Evolutionary conservation across 495 filamentous ascomycete genomes (phyloP), one percentile per base, ranked within the genome.

Genomic region (Aspergillus leporis): DNA sequence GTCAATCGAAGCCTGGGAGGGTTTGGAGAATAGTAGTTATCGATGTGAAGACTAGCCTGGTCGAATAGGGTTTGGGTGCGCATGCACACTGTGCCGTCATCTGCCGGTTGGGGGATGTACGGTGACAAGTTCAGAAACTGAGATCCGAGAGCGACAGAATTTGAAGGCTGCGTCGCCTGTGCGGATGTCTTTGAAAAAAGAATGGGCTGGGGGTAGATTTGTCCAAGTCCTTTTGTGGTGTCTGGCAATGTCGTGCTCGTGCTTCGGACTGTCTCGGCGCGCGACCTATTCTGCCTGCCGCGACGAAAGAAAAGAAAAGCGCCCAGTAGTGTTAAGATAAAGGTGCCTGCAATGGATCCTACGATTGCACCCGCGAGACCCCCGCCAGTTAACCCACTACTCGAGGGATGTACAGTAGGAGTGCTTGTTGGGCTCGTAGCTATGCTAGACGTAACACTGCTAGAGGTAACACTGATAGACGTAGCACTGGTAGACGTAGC

Each of bases 341-440:
- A 68, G 2, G 63, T 53, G 4, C 68, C 73, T 8, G 68, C 25
- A 36, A 73, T 64, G 9, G 63, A 62, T 1, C 66, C 73, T 13
- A 74, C 57, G 32, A 73, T 66, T 2, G 62, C 66, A 5, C 73
- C 73, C 23, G 73, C 73, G 16, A 74, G 64, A 3, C 65, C 56
- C 7, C 68, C 68, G n/a, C 47, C 60, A 46, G 56, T 61, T 23
- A 61, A 23, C 1, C 48, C 25, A 12, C 48, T 32, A 31, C 48
- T 51, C 8, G 48, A 22, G 21, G 30, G 23, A 4, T 31, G 25
- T 3, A 19, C 28, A 49, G 0, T 7, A 8, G 47, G 16, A 23
- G 21, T 49, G 47, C 21, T 49, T 25, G 48, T 4, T n/a, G 13
- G 0, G 48, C 48, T 51, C 6, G 25, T n/a, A n/a, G n/a, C n/a